Base-by-base conservation (phyloP, 2,329 filamentous ascomycete genomes). In the Diaporthe nobilis region DNA sequence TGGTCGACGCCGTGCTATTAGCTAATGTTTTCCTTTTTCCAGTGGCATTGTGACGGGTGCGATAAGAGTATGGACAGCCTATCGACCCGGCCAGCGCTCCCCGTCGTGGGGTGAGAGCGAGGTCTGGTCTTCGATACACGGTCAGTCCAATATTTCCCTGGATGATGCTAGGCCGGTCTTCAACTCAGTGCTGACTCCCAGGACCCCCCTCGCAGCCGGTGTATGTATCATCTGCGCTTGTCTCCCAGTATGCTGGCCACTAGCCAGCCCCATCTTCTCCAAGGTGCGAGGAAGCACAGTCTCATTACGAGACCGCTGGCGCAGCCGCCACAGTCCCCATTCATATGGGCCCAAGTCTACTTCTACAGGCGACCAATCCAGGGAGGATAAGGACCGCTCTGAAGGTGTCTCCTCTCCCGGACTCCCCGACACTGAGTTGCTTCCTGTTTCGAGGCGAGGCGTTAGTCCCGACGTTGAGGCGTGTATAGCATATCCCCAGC, bases 21-120 rank as follows among this genome's bases (percentile, higher is more conserved):
- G n/a, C 20, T 65, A 3, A 34, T 25, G 5, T 17, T 51, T n/a
- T 49, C 42, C 22, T 8, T n/a, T 39, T 2, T 28, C 13, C 72
- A 72, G 74, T 44, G 74, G 70, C 22, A 68, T 75, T 4, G 37
- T 75, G 8, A 75, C 74, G 10, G 74, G 74, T 28, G 71, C 71
- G 5, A 28, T 75, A 10, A 72, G 57, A 17, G 60, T 72, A 1
- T 55, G 20, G 20, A 7, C 39, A 22, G 74, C 68, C 1, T 75
- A 68, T 13, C 68, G 51, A 13, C 74, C 74, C 1, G 60, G 70
- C 10, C 37, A 53, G n/a, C 68, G 74, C 3, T 75, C 70, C 7
- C 74, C 74, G 1, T 44, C 71, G 2, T 75, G 58, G 39, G 55
- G 58, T 20, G 13, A 75, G 8, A 75, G 49, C 8, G 74, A 60